phyloP scores from a whole-genome alignment of 805 yeast species.

The Candida berthetii region DNA sequence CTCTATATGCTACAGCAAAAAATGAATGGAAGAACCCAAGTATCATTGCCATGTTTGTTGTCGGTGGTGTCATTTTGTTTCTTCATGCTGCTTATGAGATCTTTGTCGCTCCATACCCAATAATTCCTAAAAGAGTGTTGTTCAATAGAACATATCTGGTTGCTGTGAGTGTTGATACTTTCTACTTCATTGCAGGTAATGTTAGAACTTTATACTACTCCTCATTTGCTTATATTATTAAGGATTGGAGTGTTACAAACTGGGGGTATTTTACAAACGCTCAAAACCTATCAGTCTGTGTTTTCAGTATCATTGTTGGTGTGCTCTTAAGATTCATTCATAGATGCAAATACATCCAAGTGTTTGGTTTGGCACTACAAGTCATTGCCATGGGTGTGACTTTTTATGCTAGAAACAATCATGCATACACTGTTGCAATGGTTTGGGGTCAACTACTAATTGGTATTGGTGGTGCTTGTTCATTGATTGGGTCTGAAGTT shows the following conservation, averaged over 20 bases:
- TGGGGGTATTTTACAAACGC: slow-evolving; percentile 34
- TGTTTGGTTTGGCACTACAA: slow-evolving; percentile 26
- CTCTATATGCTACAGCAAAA: slow-evolving; percentile 25
- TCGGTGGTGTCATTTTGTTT: slow-evolving; percentile 31
- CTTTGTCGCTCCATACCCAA: slow-evolving; percentile 28
- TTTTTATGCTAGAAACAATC: slow-evolving; percentile 19
- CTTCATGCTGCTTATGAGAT: slow-evolving; percentile 29
- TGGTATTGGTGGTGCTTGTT: slow-evolving; percentile 34
- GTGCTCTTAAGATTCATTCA: slow-evolving; percentile 25
- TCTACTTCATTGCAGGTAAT: slow-evolving; percentile 24
- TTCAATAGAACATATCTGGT: slow-evolving; percentile 30
- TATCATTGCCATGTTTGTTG: slow-evolving; percentile 36
- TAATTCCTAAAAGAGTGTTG: slow-evolving; percentile 29
- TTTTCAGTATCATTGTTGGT: slow-evolving; percentile 32
- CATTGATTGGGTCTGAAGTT: slow-evolving; percentile 28
- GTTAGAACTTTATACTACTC: slow-evolving; percentile 24
- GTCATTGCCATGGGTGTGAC: slow-evolving; percentile 27
- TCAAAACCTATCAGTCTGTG: slow-evolving; percentile 28
- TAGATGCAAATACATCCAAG: slow-evolving; percentile 30
- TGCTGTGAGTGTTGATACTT: slow-evolving; percentile 26
- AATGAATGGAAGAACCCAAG: slow-evolving; percentile 30
- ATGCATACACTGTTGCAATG: slow-evolving; percentile 16
- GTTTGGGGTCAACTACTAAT: slow-evolving; percentile 27
- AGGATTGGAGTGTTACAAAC: slow-evolving; percentile 23
- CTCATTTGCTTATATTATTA: slow-evolving; percentile 26